Evolutionary conservation across 257 asterid genomes (phyloP), one percentile per base, ranked within the genome.

Genomic region (Cynanchum wilfordii): DNA sequence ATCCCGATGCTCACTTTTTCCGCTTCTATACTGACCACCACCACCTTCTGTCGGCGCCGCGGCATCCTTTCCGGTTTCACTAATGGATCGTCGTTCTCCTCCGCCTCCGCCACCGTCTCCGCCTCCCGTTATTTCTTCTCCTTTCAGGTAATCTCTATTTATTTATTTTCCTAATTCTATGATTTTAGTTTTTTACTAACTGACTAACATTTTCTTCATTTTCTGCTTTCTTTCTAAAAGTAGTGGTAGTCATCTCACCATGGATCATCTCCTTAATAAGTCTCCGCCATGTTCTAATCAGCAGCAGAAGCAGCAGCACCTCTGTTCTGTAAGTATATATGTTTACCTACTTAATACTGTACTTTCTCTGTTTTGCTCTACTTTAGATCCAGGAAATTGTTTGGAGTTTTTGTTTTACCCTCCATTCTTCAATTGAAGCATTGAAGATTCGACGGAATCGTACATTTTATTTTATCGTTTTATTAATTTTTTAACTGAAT

Each of bases 201-300:
- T 42, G 40, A 36, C 40, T 36, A 0, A 42, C 47, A 42, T 42
- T 42, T 10, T 42, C 10, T 10, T 7, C 10, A 1, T 7, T 42
- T 63, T n/a, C 4, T 24, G 3, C 25, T 36, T 52, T 10, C 17
- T 9, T 71, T 45, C 24, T 42, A 7, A 5, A 3, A 33, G 38
- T 33, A 33, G 4, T 69, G 60, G 60, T 40, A 44, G 80, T 74
- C 74, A 70, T 79, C 79, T 81, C 73, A 42, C 55, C 13, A 64
- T 67, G 80, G 86, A 82, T 77, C 80, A 84, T 81, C 65, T 77
- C 27, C 90, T 87, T 38, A 86, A 84, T 78, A 73, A 79, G 80
- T 86, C 93, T 45, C 89, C 90, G 4, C 71, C 58, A 40, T 81
- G 84, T 72, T 79, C 84, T 59, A 75, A 70, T 30, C 77, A 42